These are phyloP conservation scores for Pouteria campechiana DNA, from an alignment of 179 eudicot species.

Conservation along the genomic window DNA sequence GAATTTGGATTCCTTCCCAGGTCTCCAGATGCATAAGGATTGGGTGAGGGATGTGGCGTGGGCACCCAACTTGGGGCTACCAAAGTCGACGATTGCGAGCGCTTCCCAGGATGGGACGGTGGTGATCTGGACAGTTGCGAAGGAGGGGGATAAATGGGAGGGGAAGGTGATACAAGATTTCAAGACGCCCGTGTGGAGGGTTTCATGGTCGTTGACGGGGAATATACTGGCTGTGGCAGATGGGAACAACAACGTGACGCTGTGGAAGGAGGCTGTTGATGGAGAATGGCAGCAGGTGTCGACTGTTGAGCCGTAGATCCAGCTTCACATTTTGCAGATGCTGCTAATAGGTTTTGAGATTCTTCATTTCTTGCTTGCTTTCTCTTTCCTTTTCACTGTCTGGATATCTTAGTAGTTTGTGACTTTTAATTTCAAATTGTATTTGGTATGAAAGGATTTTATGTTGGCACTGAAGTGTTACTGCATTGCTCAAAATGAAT, in stretches of 20 bases:
- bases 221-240: slow-evolving; percentile 69
- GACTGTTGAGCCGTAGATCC: slow-evolving; percentile 57
- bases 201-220: slow-evolving; percentile 76
- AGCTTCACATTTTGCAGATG: too few species aligned
- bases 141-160: slow-evolving; percentile 73
- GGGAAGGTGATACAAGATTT: slow-evolving; percentile 71
- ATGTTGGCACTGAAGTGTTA: too few species aligned
- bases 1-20: slow-evolving; percentile 86
- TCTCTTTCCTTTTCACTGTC: not conserved
- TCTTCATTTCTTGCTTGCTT: not conserved
- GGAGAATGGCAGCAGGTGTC: slow-evolving; percentile 78
- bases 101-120: slow-evolving; percentile 91
- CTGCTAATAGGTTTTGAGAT: too few species aligned
- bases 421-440: too few species aligned
- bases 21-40: slow-evolving; percentile 70
- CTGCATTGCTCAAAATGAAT: too few species aligned
- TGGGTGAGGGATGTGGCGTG: slow-evolving; percentile 93
- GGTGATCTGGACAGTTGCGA: slow-evolving; percentile 62
- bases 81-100: slow-evolving; percentile 83
- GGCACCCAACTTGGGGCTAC: slow-evolving; percentile 93
- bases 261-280: slow-evolving; percentile 82
- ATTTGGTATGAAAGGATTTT: too few species aligned
- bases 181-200: slow-evolving; percentile 71
- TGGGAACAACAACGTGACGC: slow-evolving; percentile 53
- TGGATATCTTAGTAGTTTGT: not conserved